These are phyloP conservation scores for Acanthamoeba healyi DNA, from an alignment of 208 protist genomes.

Conservation along the genomic window DNA sequence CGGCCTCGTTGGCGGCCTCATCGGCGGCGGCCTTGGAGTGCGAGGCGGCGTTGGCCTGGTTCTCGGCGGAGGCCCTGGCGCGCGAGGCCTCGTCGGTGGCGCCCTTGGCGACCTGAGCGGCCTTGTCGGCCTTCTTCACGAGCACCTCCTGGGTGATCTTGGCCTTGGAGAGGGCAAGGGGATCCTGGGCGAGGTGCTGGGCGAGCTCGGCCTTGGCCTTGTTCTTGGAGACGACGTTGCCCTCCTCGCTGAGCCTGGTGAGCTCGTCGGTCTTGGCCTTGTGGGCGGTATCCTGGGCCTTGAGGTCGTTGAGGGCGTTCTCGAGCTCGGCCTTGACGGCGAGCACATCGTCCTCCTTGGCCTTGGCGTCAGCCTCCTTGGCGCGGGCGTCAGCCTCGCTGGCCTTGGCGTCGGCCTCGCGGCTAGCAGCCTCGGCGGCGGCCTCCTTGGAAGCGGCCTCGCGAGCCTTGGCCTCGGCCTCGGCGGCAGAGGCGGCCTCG, in stretches of 20 bases:
- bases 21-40: constrained; percentile 37
- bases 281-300: constrained; percentile 69
- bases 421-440: neutral
- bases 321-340: constrained; percentile 70
- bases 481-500: neutral
- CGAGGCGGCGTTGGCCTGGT: constrained; percentile 44
- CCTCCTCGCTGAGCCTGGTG: constrained; percentile 76
- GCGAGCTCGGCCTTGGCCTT: constrained; percentile 80
- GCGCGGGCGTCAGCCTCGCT: constrained; percentile 21
- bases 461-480: neutral
- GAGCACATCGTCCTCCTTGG: constrained; percentile 28
- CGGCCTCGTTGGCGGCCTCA: constrained; percentile 23
- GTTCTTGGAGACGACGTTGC: constrained; percentile 76
- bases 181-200: constrained; percentile 78
- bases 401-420: neutral
- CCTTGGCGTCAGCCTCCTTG: constrained; percentile 58
- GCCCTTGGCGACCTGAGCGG: constrained; percentile 62
- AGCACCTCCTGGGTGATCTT: constrained; percentile 79
- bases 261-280: constrained; percentile 77
- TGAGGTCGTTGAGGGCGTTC: constrained; percentile 61
- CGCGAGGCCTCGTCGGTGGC: constrained; percentile 52
- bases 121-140: constrained; percentile 80
- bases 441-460: constrained; percentile 46
- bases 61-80: constrained; percentile 22
- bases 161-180: constrained; percentile 75